These are phyloP conservation scores for Paraleonurus japonicus DNA, from an alignment of 257 asterid genomes.

Conservation along the genomic window DNA sequence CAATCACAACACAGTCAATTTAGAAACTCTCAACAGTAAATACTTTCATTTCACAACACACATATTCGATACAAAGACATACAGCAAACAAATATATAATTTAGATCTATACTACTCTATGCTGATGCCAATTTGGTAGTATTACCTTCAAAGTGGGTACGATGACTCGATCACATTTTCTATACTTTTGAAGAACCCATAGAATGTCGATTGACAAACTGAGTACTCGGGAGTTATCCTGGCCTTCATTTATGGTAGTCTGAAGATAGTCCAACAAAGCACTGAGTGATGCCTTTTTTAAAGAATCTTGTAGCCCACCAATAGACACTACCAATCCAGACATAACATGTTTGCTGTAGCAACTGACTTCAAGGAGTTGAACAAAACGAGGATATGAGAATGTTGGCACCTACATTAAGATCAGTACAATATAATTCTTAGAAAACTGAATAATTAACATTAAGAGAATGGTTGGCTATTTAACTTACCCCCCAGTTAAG, in stretches of 20 bases:
- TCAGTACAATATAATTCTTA: slow-evolving; percentile 24
- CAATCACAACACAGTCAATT: background rate
- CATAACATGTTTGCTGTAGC: slow-evolving; percentile 68
- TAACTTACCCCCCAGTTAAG: slow-evolving; percentile 81
- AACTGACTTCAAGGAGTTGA: slow-evolving; percentile 61
- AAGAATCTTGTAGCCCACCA: slow-evolving; percentile 94
- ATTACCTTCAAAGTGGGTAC: slow-evolving; percentile 85
- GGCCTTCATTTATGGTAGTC: slow-evolving; percentile 42
- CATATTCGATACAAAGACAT: background rate
- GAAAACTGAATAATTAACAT: slow-evolving; percentile 13
- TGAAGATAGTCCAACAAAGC: slow-evolving; percentile 79
- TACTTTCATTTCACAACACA: background rate
- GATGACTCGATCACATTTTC: slow-evolving; percentile 75
- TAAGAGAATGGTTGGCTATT: slow-evolving; percentile 3
- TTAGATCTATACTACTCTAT: slow-evolving; percentile 3
- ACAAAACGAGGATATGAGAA: slow-evolving; percentile 76
- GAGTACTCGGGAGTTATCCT: slow-evolving; percentile 40
- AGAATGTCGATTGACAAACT: slow-evolving; percentile 66
- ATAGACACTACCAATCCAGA: slow-evolving; percentile 85
- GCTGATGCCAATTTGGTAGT: slow-evolving; percentile 12
- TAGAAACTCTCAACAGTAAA: background rate
- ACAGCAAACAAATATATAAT: background rate
- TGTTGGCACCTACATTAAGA: slow-evolving; percentile 70
- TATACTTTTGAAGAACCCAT: slow-evolving; percentile 74
- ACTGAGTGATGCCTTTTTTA: slow-evolving; percentile 69